These are phyloP conservation scores for Penicillium dipodomyicola DNA, from an alignment of 495 filamentous ascomycete species.

Conservation along the genomic window DNA sequence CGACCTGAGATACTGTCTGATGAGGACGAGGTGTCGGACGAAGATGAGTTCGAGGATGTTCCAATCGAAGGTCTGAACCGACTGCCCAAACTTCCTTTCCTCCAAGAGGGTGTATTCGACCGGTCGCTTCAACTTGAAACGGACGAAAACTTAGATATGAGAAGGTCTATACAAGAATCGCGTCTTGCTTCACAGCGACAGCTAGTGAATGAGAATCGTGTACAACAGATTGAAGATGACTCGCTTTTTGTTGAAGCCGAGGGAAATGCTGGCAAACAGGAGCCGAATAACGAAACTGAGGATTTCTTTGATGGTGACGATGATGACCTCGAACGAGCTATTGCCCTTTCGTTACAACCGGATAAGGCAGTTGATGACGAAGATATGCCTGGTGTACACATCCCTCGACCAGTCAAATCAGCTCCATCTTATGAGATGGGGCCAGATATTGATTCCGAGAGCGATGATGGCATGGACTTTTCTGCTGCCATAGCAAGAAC, in stretches of 20 bases:
- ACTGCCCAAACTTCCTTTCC: conserved; percentile 62
- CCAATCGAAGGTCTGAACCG: conserved; percentile 92
- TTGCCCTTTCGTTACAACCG: conserved; percentile 70
- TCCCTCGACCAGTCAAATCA: conserved; percentile 26
- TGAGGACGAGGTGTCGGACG: conserved; percentile 51
- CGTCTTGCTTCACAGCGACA: conserved; percentile 2
- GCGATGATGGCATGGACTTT: conserved; percentile 47
- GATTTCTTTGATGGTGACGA: conserved; percentile 52
- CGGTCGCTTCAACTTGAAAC: conserved; percentile 32
- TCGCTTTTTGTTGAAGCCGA: conserved; percentile 65
- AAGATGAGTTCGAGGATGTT: conserved; percentile 88
- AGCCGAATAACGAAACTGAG: conserved; percentile 33
- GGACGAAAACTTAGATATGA: conserved; percentile 42
- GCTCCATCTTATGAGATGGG: conserved; percentile 16
- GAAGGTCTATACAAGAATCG: conserved; percentile 43
- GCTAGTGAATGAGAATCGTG: conserved; percentile 14
- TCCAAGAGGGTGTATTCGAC: conserved; percentile 41
- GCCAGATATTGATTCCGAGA: conserved; percentile 27
- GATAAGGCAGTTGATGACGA: conserved; percentile 27
- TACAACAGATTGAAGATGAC: conserved; percentile 45
- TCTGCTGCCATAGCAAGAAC: conserved; percentile 43
- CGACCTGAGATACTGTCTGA: conserved; percentile 49
- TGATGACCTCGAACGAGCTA: conserved; percentile 76
- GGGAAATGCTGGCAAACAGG: conserved; percentile 25
- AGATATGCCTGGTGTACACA: conserved; percentile 35